Conservation (phyloP, 208 protist genomes). For the Chromosphaera perkinsii region DNA sequence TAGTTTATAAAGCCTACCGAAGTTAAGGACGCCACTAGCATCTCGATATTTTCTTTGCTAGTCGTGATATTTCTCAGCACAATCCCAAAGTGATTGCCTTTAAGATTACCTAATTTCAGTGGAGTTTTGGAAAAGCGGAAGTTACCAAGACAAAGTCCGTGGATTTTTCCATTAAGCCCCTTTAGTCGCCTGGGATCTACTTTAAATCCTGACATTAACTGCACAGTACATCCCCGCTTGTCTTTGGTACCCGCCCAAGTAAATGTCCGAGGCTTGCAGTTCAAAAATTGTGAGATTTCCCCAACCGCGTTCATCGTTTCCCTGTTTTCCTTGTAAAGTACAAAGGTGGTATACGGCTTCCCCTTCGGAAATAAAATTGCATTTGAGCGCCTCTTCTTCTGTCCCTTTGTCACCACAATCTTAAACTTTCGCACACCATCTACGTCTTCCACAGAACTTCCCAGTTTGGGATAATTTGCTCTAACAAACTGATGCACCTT, state of each 20-base stretch:
- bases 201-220: not conserved
- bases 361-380: too few species aligned
- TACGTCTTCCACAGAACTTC: too few species aligned
- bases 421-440: too few species aligned
- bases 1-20: constrained; percentile 82
- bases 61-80: not conserved
- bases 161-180: not conserved
- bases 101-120: constrained; percentile 5
- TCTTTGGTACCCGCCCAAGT: constrained; percentile 5
- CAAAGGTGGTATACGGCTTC: too few species aligned
- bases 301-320: too few species aligned
- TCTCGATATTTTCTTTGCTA: not conserved
- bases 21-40: not conserved
- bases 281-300: too few species aligned
- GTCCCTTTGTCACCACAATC: too few species aligned
- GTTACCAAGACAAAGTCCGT: not conserved
- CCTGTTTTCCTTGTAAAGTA: too few species aligned
- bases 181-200: not conserved
- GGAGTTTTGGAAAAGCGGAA: not conserved
- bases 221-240: not conserved
- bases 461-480: too few species aligned
- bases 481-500: too few species aligned
- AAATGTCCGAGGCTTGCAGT: too few species aligned
- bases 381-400: too few species aligned
- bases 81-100: not conserved